A percentile compares a stretch with the other conserved stretches of the same genome.
Evolutionary conservation across 129 eudicot species (phyloP).

Genomic region (Logfia minima): DNA sequence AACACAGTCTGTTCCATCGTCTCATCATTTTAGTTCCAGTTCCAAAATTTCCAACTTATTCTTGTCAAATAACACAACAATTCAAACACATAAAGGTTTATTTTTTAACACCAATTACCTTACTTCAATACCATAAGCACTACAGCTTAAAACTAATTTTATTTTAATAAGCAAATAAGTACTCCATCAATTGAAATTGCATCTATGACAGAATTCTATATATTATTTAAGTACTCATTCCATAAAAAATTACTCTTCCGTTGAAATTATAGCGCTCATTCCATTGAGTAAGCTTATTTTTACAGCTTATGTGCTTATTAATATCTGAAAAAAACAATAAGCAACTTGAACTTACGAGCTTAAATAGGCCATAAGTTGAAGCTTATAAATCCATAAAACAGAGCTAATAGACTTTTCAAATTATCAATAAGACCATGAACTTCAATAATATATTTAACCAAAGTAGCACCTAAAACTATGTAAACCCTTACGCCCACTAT

Average conservation of each 20-base stretch:
- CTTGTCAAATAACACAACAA: neutral
- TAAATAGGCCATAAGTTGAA: neutral
- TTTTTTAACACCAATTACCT: neutral
- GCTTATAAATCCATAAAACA: neutral
- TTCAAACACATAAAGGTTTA: neutral
- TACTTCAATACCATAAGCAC: neutral
- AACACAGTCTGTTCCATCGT: slow-evolving; percentile 67
- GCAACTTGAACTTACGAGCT: neutral
- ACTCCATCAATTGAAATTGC: neutral
- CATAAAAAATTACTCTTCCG: neutral
- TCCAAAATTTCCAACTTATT: neutral
- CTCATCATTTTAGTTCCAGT: slow-evolving; percentile 43
- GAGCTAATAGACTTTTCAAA: neutral
- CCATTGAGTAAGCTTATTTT: neutral
- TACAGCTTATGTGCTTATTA: neutral
- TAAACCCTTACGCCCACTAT: neutral
- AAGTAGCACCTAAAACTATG: neutral
- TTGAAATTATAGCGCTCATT: too few relatives aligned
- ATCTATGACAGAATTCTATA: slow-evolving; percentile 11
- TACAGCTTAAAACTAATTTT: neutral
- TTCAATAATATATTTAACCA: too few relatives aligned
- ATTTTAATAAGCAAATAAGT: neutral
- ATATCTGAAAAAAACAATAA: neutral
- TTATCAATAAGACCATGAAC: neutral
- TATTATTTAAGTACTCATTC: neutral